phyloP scores from a whole-genome alignment of 306 rosid genomes.

The Geum urbanum region DNA sequence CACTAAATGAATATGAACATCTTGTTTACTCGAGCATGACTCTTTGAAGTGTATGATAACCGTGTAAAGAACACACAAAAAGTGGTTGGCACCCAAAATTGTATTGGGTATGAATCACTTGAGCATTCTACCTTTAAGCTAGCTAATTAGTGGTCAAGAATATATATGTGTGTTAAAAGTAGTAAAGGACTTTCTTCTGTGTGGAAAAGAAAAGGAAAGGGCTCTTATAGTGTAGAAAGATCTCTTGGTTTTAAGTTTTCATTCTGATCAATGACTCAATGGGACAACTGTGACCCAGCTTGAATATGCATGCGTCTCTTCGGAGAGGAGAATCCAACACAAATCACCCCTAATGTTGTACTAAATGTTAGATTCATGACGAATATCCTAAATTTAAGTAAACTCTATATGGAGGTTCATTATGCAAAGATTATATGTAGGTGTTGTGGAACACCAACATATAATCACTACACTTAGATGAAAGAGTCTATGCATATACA shows the following conservation, averaged over 20 bases:
- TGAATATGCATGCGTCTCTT: too few relatives aligned
- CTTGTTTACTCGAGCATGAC: neutral
- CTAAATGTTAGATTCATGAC: neutral
- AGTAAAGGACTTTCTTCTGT: neutral
- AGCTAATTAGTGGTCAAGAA: neutral
- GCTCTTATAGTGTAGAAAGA: constrained; percentile 1
- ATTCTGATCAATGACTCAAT: constrained; percentile 1
- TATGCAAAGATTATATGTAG: neutral
- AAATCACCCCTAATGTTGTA: neutral
- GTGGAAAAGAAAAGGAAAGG: constrained; percentile 1
- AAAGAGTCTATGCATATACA: neutral
- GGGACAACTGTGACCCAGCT: constrained; percentile 25
- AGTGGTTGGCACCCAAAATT: neutral
- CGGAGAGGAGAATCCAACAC: constrained; percentile 43
- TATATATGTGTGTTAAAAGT: neutral
- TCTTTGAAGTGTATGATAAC: neutral
- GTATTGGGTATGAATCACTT: neutral
- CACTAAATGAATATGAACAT: neutral
- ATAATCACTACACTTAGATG: neutral
- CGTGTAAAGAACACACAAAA: neutral
- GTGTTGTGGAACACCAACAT: neutral
- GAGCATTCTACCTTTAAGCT: constrained; percentile 5
- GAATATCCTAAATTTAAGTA: neutral
- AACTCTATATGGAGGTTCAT: too few relatives aligned
- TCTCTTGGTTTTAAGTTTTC: neutral